Evolutionary conservation across 257 asterid genomes (phyloP), one percentile per base, ranked within the genome.

Genomic region (Capsicum chinense): DNA sequence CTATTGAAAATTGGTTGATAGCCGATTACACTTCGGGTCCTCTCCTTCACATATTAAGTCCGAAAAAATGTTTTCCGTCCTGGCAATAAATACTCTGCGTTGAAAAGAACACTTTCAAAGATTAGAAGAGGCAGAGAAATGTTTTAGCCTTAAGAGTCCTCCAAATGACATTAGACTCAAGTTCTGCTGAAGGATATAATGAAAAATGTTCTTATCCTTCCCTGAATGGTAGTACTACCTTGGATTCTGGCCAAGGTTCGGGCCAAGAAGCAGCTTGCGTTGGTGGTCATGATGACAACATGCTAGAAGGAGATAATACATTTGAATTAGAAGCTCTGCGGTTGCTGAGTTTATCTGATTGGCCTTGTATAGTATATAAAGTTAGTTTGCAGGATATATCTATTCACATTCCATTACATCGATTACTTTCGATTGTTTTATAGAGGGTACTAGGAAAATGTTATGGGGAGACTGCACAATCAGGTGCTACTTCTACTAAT

Each of bases 301-400:
- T 82, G 69, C 83, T 88, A 71, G 97, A 94, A 85, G 97, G 92
- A 84, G 97, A 92, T 86, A 86, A 83, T 89, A 82, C 91, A 82
- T 73, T 88, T n/a, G 97, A 92, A 80, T 81, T 90, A 62, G 97
- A 93, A 89, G 93, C 95, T 83, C 90, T 93, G 66, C 91, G 92
- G 83, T 88, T 93, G 86, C 89, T 97, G 85, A 90, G 93, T 89
- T 87, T 86, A 85, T 88, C 98, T 12, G 95, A 90, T 79, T 97
- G 99, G 99, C 99, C 96, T 50, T 92, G 91, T 84, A 92, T 95
- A 85, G 83, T 86, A 7, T 93, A 91, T 89, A 95, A 94, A 86
- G 99, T 97, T 84, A 94, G 98, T 87, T 91, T 93, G 21, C 97
- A 93, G 87, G 95, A 91, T 87, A 89, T 95, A 80, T 97, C 99